A percentile compares a stretch with the other conserved stretches of the same genome.
These are phyloP conservation scores for Alternaria panax DNA, from an alignment of 2,329 filamentous ascomycete species.

Conservation along the genomic window DNA sequence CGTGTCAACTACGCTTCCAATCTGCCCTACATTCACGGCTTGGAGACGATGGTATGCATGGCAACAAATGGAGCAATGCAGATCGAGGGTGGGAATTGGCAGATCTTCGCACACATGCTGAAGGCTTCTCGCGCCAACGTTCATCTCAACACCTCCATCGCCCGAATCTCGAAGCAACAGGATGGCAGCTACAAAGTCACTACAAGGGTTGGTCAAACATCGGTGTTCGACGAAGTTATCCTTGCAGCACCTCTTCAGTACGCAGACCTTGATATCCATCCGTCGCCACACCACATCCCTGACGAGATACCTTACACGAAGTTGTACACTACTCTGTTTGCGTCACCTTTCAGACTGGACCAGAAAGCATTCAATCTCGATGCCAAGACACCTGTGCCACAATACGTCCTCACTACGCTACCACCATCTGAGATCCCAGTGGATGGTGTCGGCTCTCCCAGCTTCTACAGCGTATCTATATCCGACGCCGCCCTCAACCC, in stretches of 20 bases:
- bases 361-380: slow-evolving; percentile 75
- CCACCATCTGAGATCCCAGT: slow-evolving; percentile 63
- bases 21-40: slow-evolving; percentile 80
- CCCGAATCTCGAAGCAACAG: slow-evolving; percentile 58
- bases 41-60: slow-evolving; percentile 93
- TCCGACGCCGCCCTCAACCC: slow-evolving; percentile 71
- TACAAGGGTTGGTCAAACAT: slow-evolving; percentile 21
- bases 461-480: slow-evolving; percentile 87
- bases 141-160: slow-evolving; percentile 72
- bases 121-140: slow-evolving; percentile 67
- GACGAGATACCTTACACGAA: slow-evolving; percentile 84
- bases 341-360: slow-evolving; percentile 76
- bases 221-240: slow-evolving; percentile 77
- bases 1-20: slow-evolving; percentile 96
- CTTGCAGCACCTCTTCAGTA: slow-evolving; percentile 86
- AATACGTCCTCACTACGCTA: slow-evolving; percentile 83
- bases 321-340: slow-evolving; percentile 88
- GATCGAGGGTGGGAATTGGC: slow-evolving; percentile 88
- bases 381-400: slow-evolving; percentile 67
- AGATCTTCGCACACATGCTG: slow-evolving; percentile 87
- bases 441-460: slow-evolving; percentile 67
- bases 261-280: slow-evolving; percentile 67
- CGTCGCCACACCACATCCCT: slow-evolving; percentile 61
- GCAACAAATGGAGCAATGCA: slow-evolving; percentile 83
- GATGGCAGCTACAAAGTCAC: slow-evolving; percentile 55